Evolutionary conservation across 352 stramenopile species (phyloP).

Genomic region (Phytophthora cactorum): DNA sequence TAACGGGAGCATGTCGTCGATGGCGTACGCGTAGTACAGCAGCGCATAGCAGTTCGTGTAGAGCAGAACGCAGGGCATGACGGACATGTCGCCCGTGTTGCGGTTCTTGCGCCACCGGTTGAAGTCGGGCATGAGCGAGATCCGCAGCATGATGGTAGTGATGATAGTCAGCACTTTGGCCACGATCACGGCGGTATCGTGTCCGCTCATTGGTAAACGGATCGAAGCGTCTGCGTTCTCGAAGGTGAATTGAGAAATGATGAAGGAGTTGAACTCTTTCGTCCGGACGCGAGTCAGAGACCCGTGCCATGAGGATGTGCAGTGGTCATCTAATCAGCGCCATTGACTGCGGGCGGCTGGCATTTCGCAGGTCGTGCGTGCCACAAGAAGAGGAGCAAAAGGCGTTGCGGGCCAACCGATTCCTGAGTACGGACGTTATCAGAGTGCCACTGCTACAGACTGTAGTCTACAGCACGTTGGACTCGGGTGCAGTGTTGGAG

Average conservation of each 20-base stretch:
- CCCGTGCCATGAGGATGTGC: conserved; percentile 19
- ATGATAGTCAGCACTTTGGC: conserved; percentile 37
- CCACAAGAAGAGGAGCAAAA: conserved; percentile 26
- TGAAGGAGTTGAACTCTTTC: neutral
- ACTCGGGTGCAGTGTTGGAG: no score
- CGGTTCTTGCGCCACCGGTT: conserved; percentile 40
- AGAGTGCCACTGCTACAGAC: no score
- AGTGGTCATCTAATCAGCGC: conserved; percentile 30
- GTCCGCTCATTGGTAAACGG: conserved; percentile 12
- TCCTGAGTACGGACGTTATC: conserved; percentile 7
- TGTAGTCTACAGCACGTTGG: no score
- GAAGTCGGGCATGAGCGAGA: conserved; percentile 40
- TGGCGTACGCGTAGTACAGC: conserved; percentile 54
- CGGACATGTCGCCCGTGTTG: conserved; percentile 40
- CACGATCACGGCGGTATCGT: conserved; percentile 27
- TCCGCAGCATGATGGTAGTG: conserved; percentile 33
- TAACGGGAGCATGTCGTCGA: conserved; percentile 54
- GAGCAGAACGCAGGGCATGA: conserved; percentile 39
- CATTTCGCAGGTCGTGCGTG: conserved; percentile 25
- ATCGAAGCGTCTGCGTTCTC: neutral
- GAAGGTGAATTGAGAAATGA: conserved; percentile 21
- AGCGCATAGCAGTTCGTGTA: conserved; percentile 38
- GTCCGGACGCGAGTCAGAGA: neutral
- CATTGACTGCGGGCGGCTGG: conserved; percentile 1
- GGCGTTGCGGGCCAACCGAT: conserved; percentile 12